These are phyloP conservation scores for Zea luxurians DNA, from an alignment of 176 grass and related monocot genomes.

Conservation along the genomic window DNA sequence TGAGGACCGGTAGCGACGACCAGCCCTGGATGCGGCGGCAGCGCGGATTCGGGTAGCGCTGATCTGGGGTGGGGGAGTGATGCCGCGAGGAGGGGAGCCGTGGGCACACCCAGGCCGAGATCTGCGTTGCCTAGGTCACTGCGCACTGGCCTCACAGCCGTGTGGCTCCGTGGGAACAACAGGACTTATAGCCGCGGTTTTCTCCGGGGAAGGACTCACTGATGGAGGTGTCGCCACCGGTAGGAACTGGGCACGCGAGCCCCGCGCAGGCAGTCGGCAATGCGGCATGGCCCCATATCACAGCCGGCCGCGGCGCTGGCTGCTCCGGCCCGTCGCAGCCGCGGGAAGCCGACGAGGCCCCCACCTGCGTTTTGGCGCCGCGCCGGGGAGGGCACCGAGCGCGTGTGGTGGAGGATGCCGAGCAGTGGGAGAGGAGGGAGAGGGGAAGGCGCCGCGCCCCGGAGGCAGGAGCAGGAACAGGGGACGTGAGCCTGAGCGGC, in stretches of 20 bases:
- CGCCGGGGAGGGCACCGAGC: conserved; percentile 16
- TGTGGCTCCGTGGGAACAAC: conserved; percentile 1
- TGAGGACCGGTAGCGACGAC: too few species aligned
- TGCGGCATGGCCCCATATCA: conserved; percentile 30
- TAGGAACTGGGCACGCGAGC: not conserved
- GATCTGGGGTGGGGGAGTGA: too few species aligned
- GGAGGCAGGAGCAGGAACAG: conserved; percentile 5
- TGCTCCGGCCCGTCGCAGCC: conserved; percentile 4
- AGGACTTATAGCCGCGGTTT: conserved; percentile 32
- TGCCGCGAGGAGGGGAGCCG: too few species aligned
- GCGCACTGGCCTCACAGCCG: too few species aligned
- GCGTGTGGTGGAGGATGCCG: conserved; percentile 21
- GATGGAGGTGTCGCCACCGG: conserved; percentile 2
- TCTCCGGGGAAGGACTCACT: conserved; percentile 20
- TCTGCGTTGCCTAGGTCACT: too few species aligned
- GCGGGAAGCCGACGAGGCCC: conserved; percentile 10
- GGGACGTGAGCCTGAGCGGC: too few species aligned
- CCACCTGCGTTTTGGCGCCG: conserved; percentile 43
- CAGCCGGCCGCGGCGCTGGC: conserved; percentile 10
- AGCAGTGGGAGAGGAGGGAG: not conserved
- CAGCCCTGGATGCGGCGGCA: too few species aligned
- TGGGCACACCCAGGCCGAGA: too few species aligned
- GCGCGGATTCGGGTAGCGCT: too few species aligned
- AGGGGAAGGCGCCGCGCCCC: conserved; percentile 23
- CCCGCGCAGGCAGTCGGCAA: conserved; percentile 23